A percentile compares a stretch with the other conserved stretches of the same genome.
phyloP scores from a whole-genome alignment of 306 rosid genomes.

The Canavalia ensiformis region DNA sequence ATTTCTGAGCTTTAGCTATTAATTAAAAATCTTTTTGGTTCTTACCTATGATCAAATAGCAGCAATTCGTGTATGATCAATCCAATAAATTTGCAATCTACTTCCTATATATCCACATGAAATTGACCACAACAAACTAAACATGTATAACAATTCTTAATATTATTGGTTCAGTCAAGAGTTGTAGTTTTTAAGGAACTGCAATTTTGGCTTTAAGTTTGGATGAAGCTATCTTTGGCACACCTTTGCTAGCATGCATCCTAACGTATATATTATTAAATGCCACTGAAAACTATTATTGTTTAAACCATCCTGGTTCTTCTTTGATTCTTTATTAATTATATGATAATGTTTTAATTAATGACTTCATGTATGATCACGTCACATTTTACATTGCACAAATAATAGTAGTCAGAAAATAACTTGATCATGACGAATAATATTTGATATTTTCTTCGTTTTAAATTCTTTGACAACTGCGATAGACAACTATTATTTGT shows the following conservation, averaged over 20 bases:
- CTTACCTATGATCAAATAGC: too few relatives aligned
- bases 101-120: too few relatives aligned
- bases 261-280: not conserved
- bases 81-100: too few relatives aligned
- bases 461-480: not conserved
- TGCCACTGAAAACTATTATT: too few relatives aligned
- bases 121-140: too few relatives aligned
- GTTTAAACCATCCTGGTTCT: not conserved
- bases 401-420: too few relatives aligned
- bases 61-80: too few relatives aligned
- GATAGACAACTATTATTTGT: not conserved
- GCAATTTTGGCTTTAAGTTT: not conserved
- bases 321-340: not conserved
- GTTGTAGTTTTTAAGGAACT: not conserved
- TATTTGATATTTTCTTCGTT: not conserved
- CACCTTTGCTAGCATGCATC: not conserved
- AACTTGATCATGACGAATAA: too few relatives aligned
- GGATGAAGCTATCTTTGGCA: not conserved
- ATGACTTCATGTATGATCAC: not conserved
- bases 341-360: not conserved
- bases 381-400: too few relatives aligned
- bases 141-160: too few relatives aligned
- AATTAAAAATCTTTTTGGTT: too few relatives aligned
- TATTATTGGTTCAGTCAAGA: not conserved
- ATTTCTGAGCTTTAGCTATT: too few relatives aligned